These are phyloP conservation scores for Tetradesmus lagerheimii DNA, from an alignment of 139 green algal genomes.

Conservation along the genomic window DNA sequence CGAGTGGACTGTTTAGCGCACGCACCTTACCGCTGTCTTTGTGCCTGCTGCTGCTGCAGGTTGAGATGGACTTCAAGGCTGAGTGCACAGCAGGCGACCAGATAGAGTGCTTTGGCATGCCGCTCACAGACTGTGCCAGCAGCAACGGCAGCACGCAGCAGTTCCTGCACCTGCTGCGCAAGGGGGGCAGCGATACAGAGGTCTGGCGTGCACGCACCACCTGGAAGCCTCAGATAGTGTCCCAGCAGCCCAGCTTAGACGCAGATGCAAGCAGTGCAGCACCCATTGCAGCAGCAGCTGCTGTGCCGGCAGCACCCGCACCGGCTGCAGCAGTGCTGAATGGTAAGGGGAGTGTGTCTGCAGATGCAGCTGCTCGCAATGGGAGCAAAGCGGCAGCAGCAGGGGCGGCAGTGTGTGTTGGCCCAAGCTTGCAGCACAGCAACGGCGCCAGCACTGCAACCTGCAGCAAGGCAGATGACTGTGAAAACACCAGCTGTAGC, in stretches of 20 bases:
- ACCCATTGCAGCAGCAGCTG: neutral
- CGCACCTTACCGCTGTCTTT: neutral
- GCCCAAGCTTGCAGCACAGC: neutral
- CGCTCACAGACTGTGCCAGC: slow-evolving; percentile 45
- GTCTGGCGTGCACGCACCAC: slow-evolving; percentile 80
- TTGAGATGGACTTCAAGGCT: slow-evolving; percentile 93
- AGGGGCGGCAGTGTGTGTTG: neutral
- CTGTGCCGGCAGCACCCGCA: too few relatives aligned
- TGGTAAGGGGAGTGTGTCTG: neutral
- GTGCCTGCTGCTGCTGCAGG: slow-evolving; percentile 56
- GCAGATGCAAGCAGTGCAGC: neutral
- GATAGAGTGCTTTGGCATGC: slow-evolving; percentile 69
- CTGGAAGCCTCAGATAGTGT: slow-evolving; percentile 60
- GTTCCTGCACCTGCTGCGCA: slow-evolving; percentile 72
- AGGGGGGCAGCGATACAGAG: slow-evolving; percentile 68
- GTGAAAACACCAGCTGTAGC: neutral
- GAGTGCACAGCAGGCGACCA: slow-evolving; percentile 86
- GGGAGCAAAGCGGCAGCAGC: neutral
- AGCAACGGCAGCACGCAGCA: slow-evolving; percentile 47
- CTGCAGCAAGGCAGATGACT: neutral
- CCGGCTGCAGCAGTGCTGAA: neutral
- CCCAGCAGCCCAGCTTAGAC: neutral
- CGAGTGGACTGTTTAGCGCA: too few relatives aligned
- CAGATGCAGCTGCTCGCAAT: neutral
- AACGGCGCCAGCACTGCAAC: neutral